Evolutionary conservation across 192 early-diverging fungal species (phyloP).

Genomic region (Backusella circina): DNA sequence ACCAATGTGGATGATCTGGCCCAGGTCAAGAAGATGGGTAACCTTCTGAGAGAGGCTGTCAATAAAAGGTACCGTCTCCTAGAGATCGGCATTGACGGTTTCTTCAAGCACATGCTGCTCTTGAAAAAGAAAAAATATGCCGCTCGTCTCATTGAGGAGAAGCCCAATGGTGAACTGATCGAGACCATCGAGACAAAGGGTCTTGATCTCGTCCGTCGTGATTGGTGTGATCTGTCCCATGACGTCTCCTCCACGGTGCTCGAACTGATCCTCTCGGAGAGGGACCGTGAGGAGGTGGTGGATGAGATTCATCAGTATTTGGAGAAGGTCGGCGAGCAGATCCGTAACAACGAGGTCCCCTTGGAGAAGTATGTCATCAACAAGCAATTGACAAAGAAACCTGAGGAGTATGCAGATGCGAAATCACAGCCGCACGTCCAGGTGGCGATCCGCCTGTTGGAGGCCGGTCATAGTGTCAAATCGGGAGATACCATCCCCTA

Average conservation of each 20-base stretch:
- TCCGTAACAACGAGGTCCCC: slow-evolving; percentile 63
- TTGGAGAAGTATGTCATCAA: slow-evolving; percentile 88
- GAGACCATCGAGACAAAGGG: slow-evolving; percentile 85
- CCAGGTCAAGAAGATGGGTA: slow-evolving; percentile 77
- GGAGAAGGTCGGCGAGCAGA: slow-evolving; percentile 60
- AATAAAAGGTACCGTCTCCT: slow-evolving; percentile 92
- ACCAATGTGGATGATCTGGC: slow-evolving; percentile 71
- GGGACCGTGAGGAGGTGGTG: slow-evolving; percentile 66
- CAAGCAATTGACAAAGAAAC: slow-evolving; percentile 90
- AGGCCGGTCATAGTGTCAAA: slow-evolving; percentile 59
- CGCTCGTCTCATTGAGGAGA: slow-evolving; percentile 62
- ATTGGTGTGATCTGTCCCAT: slow-evolving; percentile 95
- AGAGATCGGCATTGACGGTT: slow-evolving; percentile 96
- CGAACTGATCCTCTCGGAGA: slow-evolving; percentile 49
- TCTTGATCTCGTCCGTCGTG: slow-evolving; percentile 91
- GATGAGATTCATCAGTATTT: slow-evolving; percentile 80
- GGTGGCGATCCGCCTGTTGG: slow-evolving; percentile 81
- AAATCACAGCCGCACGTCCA: slow-evolving; percentile 93
- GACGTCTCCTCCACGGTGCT: slow-evolving; percentile 80
- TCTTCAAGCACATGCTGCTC: slow-evolving; percentile 85
- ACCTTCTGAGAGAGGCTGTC: slow-evolving; percentile 76
- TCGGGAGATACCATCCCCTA: slow-evolving; percentile 94
- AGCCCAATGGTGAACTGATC: slow-evolving; percentile 51
- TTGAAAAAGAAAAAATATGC: slow-evolving; percentile 99
- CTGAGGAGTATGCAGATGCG: slow-evolving; percentile 84